A percentile compares a stretch with the other conserved stretches of the same genome.
Evolutionary conservation across 2,329 filamentous ascomycete species (phyloP).

Genomic region (Penicillium sp.): DNA sequence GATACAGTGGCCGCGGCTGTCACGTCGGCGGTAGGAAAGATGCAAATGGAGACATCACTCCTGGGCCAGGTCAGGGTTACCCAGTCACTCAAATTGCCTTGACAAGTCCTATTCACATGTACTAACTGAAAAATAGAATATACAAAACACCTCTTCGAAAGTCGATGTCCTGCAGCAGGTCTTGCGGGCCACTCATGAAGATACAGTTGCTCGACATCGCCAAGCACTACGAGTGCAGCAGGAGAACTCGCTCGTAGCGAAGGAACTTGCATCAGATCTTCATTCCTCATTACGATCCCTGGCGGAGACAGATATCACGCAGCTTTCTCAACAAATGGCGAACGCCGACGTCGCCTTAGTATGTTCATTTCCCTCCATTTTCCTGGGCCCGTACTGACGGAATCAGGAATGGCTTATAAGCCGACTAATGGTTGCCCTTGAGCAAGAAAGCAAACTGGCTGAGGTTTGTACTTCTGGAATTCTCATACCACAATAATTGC

Average conservation of each 20-base stretch:
- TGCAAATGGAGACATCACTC: conserved; percentile 24
- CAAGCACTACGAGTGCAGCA: conserved; percentile 38
- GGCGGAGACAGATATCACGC: conserved; percentile 36
- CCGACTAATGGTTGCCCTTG: conserved; percentile 36
- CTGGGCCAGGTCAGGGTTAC: conserved; percentile 34
- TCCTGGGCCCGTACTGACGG: conserved; percentile 11
- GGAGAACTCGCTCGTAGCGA: conserved; percentile 35
- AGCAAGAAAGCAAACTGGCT: conserved; percentile 43
- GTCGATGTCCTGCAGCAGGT: conserved; percentile 32
- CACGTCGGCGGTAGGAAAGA: conserved; percentile 25
- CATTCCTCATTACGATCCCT: conserved; percentile 42
- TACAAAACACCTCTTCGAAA: conserved; percentile 37
- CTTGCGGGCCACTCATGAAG: conserved; percentile 37
- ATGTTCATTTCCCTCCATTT: conserved; percentile 14
- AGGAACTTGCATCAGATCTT: conserved; percentile 39
- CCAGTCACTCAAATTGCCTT: too few species aligned
- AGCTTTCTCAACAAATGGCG: conserved; percentile 38
- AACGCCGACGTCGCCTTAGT: conserved; percentile 46
- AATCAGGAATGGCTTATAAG: conserved; percentile 41
- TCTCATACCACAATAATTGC: neutral
- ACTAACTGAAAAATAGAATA: conserved; percentile 33
- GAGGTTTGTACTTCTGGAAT: conserved; percentile 33
- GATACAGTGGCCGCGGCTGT: conserved; percentile 28
- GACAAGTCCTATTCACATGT: too few species aligned
- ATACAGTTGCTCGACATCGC: conserved; percentile 36